Base-by-base conservation (phyloP, 2,329 filamentous ascomycete genomes). In the Penicillium sp. region DNA sequence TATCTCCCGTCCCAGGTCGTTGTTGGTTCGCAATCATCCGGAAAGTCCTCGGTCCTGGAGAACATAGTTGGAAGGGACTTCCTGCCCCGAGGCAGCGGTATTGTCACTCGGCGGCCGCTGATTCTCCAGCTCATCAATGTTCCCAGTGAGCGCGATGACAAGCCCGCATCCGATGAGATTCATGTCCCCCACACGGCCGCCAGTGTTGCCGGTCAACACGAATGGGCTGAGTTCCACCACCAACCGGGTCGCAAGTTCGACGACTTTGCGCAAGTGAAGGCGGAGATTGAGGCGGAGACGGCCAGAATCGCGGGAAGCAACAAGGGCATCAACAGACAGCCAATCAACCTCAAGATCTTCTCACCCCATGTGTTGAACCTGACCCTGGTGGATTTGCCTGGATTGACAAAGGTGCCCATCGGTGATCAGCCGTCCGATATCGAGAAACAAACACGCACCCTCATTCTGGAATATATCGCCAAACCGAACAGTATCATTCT, bases 91-190 rank as follows among this genome's bases (percentile, higher is more conserved):
- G 94, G 94, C 68, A 96, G 91, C 72, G 94, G 94, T 73, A 97
- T 99, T 74, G 92, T 97, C 60, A 99, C 94, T 53, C 85, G 94
- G 58, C 85, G 94, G 68, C 94, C 94, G 53, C 83, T 99, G 67
- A 97, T 99, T 67, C 85, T 99, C 56, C 94, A 99, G 76, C 88
- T 99, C 70, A 97, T 99, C 85, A 99, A 99, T 71, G 88, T 99
- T 51, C 89, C 91, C 47, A 84, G 81, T 66, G 84, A 88, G 58
- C 80, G 83, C 53, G 85, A 88, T 54, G 89, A 95, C 67, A 84
- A 84, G 57, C 79, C 83, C 55, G 85, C 85, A 44, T 76, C 82
- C 59, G 84, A 91, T 66, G 84, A 87, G 60, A 72, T 84, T 27
- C 80, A 85, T 65, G 79, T 88, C 45, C 88, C 88, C 44, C 92